Conservation (phyloP, 2,329 filamentous ascomycete species). For the Beauveria brongniartii region DNA sequence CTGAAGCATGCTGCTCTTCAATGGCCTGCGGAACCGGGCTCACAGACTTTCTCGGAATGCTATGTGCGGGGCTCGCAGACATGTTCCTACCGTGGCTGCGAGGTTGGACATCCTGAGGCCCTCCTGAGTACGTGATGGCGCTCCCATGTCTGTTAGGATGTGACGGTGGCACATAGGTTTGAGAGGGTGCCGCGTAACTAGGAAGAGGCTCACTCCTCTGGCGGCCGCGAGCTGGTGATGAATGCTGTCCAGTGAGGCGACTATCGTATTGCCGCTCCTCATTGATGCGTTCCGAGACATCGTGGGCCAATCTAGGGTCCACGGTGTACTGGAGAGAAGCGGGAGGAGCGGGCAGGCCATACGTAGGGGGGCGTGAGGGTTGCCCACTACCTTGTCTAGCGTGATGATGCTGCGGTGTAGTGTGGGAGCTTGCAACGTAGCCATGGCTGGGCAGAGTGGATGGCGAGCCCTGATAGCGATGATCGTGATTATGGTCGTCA, state of each 20-base stretch:
- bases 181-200: slow-evolving; percentile 21
- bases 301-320: slow-evolving; percentile 46
- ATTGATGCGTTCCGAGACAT: slow-evolving; percentile 50
- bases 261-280: slow-evolving; percentile 43
- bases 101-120: slow-evolving; percentile 16
- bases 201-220: slow-evolving; percentile 25
- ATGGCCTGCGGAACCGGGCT: slow-evolving; percentile 55
- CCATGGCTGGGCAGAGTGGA: slow-evolving; percentile 12
- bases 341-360: slow-evolving; percentile 42
- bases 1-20: slow-evolving; percentile 45
- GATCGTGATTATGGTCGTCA: slow-evolving; percentile 1
- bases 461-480: slow-evolving; percentile 11
- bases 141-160: slow-evolving; percentile 36
- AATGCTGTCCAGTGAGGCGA: slow-evolving; percentile 34
- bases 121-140: slow-evolving; percentile 29
- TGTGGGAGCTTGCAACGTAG: slow-evolving; percentile 12
- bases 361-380: slow-evolving; percentile 22
- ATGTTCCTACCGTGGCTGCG: slow-evolving; percentile 31
- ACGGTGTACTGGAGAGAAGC: slow-evolving; percentile 53
- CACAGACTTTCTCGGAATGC: slow-evolving; percentile 63
- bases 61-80: slow-evolving; percentile 39
- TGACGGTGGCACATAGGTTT: slow-evolving; percentile 30
- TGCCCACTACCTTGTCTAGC: slow-evolving; percentile 15
- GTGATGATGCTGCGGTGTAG: slow-evolving; percentile 18
- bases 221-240: slow-evolving; percentile 35